Base-by-base conservation (phyloP, 1,284 basidiomycete genomes). In the Trichosporon ovoides region DNA sequence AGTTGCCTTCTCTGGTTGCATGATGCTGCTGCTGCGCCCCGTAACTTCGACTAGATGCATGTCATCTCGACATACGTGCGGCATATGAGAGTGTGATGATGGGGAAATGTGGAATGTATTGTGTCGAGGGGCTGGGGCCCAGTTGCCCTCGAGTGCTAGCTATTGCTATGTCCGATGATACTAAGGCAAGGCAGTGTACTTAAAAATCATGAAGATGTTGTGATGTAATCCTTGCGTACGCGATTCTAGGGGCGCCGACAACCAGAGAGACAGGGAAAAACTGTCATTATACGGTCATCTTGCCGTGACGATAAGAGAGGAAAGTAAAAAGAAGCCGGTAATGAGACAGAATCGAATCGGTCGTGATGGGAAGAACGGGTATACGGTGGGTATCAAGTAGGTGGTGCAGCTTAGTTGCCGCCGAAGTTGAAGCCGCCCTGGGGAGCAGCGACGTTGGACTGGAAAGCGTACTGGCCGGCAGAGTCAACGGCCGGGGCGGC, bases 341-440 rank as follows among this genome's bases (percentile, higher is more conserved):
- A 48, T 19, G 31, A 43, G 49, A 38, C 38, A 33, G 38, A 43
- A 16, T 24, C 22, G 7, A 52, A 33, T 35, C 50, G 34, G 36
- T 37, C 50, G 50, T 52, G 16, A 37, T 11, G 13, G 50, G 14
- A 48, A 20, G 28, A 31, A 48, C 43, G 43, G 43, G 43, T 48
- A 48, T 48, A 48, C 13, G 48, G n/a, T n/a, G 48, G 36, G 46
- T 16, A 22, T 22, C 34, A 2, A 13, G 4, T 28, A n/a, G n/a
- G n/a, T 20, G 22, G 6, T 16, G 28, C 16, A 7, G 46, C n/a
- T 52, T 52, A 52, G 19, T 60, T 53, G 43, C 50, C 52, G 58
- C 79, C 90, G 73, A 97, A 97, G 75, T 85, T 91, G 84, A 97
- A 97, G 22, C 94, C 93, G 63, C 93, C 93, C 75, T 92, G 88